Evolutionary conservation across 148 eudicot genomes (phyloP), one percentile per base, ranked within the genome.

Genomic region (Oxyria digyna): DNA sequence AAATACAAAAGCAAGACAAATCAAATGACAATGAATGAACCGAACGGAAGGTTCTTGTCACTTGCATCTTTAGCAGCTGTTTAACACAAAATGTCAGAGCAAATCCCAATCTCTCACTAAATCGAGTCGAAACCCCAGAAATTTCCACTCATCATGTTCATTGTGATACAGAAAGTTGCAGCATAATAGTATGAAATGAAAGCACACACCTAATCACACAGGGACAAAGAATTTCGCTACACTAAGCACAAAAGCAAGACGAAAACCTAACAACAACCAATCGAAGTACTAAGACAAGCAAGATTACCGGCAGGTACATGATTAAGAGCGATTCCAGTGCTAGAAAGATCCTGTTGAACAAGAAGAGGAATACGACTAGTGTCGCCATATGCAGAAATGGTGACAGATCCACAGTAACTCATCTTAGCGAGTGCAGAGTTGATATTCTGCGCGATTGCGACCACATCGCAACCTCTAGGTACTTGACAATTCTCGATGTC

Each of bases 401-500:
- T 84, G 42, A 88, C 77, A 17, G 85, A 74, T 4, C 88, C 87
- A 4, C 85, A 72, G 69, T 87, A 85, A 32, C 78, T 78, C 80
- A 83, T 74, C 17, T 76, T 79, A 6, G 73, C 70, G 0, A 89
- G 71, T 1, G 96, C 89, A 0, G 79, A 74, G 23, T 79, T 80
- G 1, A 86, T 89, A 50, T 89, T 89, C 82, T 83, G 91, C 0
- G 91, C 85, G 18, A 89, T 89, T 4, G 83, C 59, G 68, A 84
- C 77, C 0, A 83, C 82, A 14, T 89, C 89, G 76, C 86, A 81
- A 0, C 81, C 78, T 40, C 74, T 86, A 0, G 96, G 91, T 0
- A 85, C 96, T 5, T 80, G 84, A 42, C 91, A 89, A 70, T 89
- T 89, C 73, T 89, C 96, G 0, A 89, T 85, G 70, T 89, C 96